These are phyloP conservation scores for Backusella tuberculispora DNA, from an alignment of 192 early-diverging fungal genomes.

Conservation along the genomic window DNA sequence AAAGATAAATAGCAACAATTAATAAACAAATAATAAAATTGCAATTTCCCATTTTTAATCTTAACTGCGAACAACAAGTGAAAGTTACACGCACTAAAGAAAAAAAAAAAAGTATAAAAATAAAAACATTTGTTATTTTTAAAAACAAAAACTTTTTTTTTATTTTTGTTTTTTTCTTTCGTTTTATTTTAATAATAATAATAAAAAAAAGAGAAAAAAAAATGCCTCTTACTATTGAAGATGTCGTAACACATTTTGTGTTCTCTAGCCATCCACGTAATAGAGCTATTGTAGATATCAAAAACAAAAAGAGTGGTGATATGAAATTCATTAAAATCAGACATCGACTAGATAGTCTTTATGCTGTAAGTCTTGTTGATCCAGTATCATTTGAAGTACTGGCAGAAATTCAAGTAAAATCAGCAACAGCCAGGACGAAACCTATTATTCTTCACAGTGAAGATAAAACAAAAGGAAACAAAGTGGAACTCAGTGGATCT, in stretches of 20 bases:
- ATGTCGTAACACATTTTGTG: conserved; percentile 17
- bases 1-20: conserved; percentile 12
- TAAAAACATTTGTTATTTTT: background rate
- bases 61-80: background rate
- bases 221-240: conserved; percentile 20
- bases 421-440: conserved; percentile 13
- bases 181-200: background rate
- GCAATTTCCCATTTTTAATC: conserved; percentile 12
- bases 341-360: conserved; percentile 23
- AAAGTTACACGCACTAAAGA: background rate
- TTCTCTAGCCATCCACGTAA: conserved; percentile 30
- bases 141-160: conserved; percentile 1
- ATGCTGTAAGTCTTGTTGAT: conserved; percentile 31
- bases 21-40: conserved; percentile 17
- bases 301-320: conserved; percentile 27
- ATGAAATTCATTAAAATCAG: conserved; percentile 26
- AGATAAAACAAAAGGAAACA: conserved; percentile 5
- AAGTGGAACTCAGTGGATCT: conserved; percentile 7
- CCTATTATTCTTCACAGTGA: conserved; percentile 21
- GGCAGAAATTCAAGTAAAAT: conserved; percentile 28
- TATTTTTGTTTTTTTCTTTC: conserved; percentile 8
- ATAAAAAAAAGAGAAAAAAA: background rate
- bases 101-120: conserved; percentile 9
- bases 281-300: conserved; percentile 27
- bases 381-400: conserved; percentile 25